Conservation (phyloP, 129 eudicot genomes). For the Solidago caesia region DNA sequence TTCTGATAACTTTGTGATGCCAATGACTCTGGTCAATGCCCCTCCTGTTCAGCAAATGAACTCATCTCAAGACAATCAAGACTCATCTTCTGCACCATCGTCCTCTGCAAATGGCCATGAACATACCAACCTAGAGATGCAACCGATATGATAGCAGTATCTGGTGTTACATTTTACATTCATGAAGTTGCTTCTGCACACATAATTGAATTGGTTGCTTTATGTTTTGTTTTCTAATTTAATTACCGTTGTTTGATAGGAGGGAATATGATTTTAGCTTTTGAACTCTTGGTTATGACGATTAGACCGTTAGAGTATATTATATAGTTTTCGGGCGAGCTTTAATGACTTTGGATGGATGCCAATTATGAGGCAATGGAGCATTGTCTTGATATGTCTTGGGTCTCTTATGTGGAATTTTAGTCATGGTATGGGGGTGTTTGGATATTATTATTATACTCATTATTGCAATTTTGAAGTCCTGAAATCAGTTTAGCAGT, state of each 20-base stretch:
- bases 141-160: slow-evolving; percentile 2
- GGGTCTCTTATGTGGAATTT: no score
- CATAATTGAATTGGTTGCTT: slow-evolving; percentile 15
- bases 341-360: no score
- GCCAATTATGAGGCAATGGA: no score
- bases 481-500: no score
- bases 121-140: slow-evolving; percentile 20
- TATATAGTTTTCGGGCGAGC: no score
- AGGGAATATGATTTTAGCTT: slow-evolving; percentile 9
- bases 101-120: slow-evolving; percentile 18
- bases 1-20: slow-evolving; percentile 60
- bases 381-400: no score
- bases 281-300: background rate
- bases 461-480: no score
- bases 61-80: slow-evolving; percentile 31
- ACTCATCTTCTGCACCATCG: slow-evolving; percentile 8
- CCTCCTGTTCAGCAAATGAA: slow-evolving; percentile 90
- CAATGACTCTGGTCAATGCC: slow-evolving; percentile 83
- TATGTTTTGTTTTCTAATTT: background rate
- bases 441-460: no score
- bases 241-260: background rate
- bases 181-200: background rate
- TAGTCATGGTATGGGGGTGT: no score
- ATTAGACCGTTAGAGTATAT: background rate
- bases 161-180: background rate